Base-by-base conservation (phyloP, 2,329 filamentous ascomycete genomes). In the Bipolaris zeicola region DNA sequence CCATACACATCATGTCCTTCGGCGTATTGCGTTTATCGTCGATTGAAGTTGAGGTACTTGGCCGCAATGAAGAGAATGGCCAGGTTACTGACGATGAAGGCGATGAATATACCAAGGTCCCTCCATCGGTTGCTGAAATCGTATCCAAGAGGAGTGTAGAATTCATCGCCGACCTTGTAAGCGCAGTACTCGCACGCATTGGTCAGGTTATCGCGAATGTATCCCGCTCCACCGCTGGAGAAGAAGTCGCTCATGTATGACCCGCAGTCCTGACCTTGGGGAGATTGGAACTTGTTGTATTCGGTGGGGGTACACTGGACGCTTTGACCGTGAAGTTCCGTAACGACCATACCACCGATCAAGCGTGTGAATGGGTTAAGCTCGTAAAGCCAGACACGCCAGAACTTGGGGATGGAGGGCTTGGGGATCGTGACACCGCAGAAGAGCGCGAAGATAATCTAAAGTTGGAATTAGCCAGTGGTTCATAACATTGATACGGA, bases 381-480 rank as follows among this genome's bases (percentile, higher is more conserved):
- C 74, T 94, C 81, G 79, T 93, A 93, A 6, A 95, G 81, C 91
- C 90, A 95, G 1, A 84, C 81, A 33, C 88, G 84, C 89, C 90
- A 95, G 78, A 92, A 92, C 1, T 77, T 79, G 1, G 90, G 89
- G 77, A 96, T 96, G 74, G 90, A 87, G 0, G 88, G 85, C 39
- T 87, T 85, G 0, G 92, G 89, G 48, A 96, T 90, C 0, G 90
- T 89, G 59, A 96, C 92, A 75, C 92, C 92, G 69, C 91, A 96
- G 85, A 96, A 96, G 22, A 96, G 83, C 1, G 89, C 84, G 70
- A 96, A 94, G 56, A 89, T 87, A 75, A 92, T 88, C 72, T 95
- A 79, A 72, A 93, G 90, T 20, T 0, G 20, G 2, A 6, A 36
- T 60, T n/a, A 57, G 47, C 18, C 24, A 13, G 14, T 16, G 13